Conservation (phyloP, 306 rosid species). For the Hippophae tibetana region DNA sequence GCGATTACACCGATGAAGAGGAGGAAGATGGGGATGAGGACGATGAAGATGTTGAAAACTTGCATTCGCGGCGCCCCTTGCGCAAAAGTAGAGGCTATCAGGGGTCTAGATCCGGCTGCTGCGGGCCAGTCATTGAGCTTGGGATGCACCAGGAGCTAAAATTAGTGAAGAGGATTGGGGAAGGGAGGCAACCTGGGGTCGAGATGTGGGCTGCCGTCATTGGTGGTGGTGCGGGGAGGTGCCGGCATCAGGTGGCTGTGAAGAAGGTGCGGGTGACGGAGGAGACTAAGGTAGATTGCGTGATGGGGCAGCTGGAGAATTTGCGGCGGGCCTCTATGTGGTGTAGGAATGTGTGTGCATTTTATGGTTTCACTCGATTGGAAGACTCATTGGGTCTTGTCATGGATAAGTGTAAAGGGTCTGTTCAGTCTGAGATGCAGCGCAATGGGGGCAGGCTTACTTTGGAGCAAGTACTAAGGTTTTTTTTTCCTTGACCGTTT, state of each 20-base stretch:
- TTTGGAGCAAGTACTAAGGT: constrained; percentile 97
- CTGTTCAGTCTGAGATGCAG: constrained; percentile 91
- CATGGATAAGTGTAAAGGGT: constrained; percentile 75
- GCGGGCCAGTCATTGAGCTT: constrained; percentile 80
- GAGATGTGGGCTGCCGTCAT: constrained; percentile 85
- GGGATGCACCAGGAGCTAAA: constrained; percentile 75
- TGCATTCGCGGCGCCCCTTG: constrained; percentile 13
- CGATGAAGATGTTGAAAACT: constrained; percentile 13
- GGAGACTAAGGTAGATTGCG: constrained; percentile 76
- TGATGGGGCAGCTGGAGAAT: constrained; percentile 63
- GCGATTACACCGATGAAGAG: constrained; percentile 61
- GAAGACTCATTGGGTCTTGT: constrained; percentile 80
- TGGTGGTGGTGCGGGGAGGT: constrained; percentile 40
- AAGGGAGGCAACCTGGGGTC: constrained; percentile 61
- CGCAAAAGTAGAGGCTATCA: constrained; percentile 47
- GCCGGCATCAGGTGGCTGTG: constrained; percentile 74
- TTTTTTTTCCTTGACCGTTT: background rate
- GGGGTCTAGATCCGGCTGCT: constrained; percentile 61
- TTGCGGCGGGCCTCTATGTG: constrained; percentile 91
- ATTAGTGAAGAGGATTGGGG: constrained; percentile 61
- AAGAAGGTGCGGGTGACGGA: constrained; percentile 62
- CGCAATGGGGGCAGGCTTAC: constrained; percentile 90
- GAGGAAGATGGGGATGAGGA: constrained; percentile 44
- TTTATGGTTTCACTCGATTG: constrained; percentile 71
- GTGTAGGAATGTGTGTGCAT: constrained; percentile 92